phyloP scores from a whole-genome alignment of 2,329 filamentous ascomycete species.

The Aspergillus eucalypticola region DNA sequence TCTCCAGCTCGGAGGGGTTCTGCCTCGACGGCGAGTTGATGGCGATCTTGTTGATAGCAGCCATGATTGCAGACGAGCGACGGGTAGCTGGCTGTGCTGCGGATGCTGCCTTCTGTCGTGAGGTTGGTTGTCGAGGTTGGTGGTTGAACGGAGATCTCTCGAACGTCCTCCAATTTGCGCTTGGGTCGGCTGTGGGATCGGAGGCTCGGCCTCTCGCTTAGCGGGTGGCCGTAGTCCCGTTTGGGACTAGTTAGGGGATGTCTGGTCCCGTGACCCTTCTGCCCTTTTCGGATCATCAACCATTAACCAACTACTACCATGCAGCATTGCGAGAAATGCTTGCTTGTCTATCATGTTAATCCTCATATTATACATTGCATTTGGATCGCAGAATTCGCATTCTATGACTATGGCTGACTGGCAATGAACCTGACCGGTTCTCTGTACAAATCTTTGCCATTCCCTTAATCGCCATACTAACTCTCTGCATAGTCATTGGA shows the following conservation, averaged over 20 bases:
- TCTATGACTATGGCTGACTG: not conserved
- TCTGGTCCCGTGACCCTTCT: constrained; percentile 32
- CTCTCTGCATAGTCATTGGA: constrained; percentile 4
- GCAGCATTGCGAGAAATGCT: too few species aligned
- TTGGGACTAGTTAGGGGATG: constrained; percentile 33
- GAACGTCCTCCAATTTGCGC: constrained; percentile 22
- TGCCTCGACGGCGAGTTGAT: constrained; percentile 93
- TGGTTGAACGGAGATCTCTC: constrained; percentile 28
- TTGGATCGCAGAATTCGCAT: not conserved
- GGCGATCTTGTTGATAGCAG: constrained; percentile 97
- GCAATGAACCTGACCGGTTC: not conserved
- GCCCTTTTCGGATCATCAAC: constrained; percentile 18
- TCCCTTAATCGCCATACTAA: not conserved
- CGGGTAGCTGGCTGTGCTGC: constrained; percentile 40
- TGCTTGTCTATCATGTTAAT: too few species aligned
- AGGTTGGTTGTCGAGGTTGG: constrained; percentile 30
- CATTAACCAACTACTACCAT: not conserved
- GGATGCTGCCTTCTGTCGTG: constrained; percentile 33
- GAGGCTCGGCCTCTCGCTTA: constrained; percentile 37
- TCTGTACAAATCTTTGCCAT: not conserved
- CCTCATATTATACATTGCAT: not conserved
- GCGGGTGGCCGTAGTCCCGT: constrained; percentile 23
- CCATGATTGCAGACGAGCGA: constrained; percentile 58
- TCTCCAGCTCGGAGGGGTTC: constrained; percentile 97
- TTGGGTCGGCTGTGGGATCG: constrained; percentile 29